phyloP scores from a whole-genome alignment of 148 eudicot genomes.

The Amaranthus cruentus region DNA sequence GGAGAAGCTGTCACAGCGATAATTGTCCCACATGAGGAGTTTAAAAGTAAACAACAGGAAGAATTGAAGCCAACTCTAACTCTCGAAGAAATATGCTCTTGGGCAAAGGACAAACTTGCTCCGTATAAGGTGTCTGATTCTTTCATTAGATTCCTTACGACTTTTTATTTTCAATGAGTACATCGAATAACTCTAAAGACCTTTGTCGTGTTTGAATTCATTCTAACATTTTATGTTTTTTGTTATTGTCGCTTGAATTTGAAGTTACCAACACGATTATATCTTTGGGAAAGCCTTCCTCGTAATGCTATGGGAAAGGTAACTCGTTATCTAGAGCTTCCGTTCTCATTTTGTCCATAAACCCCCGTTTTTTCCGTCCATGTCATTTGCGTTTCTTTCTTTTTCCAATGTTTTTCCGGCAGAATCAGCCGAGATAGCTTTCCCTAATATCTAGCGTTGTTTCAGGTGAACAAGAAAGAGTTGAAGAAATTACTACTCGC shows the following conservation, averaged over 20 bases:
- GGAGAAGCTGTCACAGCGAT: slow-evolving; percentile 88
- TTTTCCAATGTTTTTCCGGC: background rate
- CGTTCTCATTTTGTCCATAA: background rate
- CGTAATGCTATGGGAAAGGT: slow-evolving; percentile 99
- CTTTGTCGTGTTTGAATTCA: background rate
- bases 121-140: slow-evolving; percentile 74
- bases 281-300: slow-evolving; percentile 82
- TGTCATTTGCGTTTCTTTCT: background rate
- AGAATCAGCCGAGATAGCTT: background rate
- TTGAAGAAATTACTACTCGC: slow-evolving; percentile 47
- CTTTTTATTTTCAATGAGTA: background rate
- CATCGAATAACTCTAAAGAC: background rate
- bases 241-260: background rate
- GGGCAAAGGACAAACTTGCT: slow-evolving; percentile 94
- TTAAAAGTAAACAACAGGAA: slow-evolving; percentile 45
- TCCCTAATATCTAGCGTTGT: background rate
- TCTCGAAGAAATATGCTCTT: slow-evolving; percentile 65
- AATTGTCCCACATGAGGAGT: slow-evolving; percentile 68
- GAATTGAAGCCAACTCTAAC: slow-evolving; percentile 67
- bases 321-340: background rate
- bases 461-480: slow-evolving; percentile 86
- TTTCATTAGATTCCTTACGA: background rate
- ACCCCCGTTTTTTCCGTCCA: background rate
- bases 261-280: slow-evolving; percentile 79
- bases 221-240: background rate